Percentiles rank a stretch among this genome's conserved stretches.
phyloP scores from a whole-genome alignment of 2,329 filamentous ascomycete genomes.

The Aureobasidium melanogenum region DNA sequence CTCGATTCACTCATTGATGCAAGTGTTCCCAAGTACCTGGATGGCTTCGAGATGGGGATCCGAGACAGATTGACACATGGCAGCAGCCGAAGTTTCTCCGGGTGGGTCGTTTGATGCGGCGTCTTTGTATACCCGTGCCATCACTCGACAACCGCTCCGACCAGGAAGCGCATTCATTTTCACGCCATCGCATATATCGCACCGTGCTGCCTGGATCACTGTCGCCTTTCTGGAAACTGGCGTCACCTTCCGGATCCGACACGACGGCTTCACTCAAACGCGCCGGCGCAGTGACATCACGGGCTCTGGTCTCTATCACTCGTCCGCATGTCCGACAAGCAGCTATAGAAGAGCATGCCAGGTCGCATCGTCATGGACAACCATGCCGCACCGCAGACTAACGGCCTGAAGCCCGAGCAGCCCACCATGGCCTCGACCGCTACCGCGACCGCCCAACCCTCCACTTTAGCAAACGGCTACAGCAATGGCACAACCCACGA shows the following conservation, averaged over 20 bases:
- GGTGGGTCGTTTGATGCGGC: neutral
- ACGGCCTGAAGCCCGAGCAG: conserved; percentile 24
- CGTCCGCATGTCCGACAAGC: conserved; percentile 16
- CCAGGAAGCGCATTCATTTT: neutral
- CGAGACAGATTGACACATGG: neutral
- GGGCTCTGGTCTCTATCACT: neutral
- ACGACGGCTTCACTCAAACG: neutral
- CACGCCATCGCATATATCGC: neutral
- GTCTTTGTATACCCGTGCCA: neutral
- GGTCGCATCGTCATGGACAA: conserved; percentile 41
- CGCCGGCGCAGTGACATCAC: conserved; percentile 1
- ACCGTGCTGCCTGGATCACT: neutral
- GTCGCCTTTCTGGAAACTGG: neutral
- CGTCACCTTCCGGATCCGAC: neutral
- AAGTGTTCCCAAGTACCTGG: neutral
- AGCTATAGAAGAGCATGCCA: conserved; percentile 32
- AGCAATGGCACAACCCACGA: conserved; percentile 11
- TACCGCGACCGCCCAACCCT: conserved; percentile 5
- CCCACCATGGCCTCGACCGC: conserved; percentile 16
- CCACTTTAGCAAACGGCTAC: conserved; percentile 13
- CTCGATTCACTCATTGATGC: neutral
- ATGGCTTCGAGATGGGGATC: neutral
- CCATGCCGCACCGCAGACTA: conserved; percentile 30
- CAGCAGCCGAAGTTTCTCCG: neutral
- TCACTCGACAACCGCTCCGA: neutral